Evolutionary conservation across 2,329 filamentous ascomycete species (phyloP).

Genomic region (Aspergillus melleus): DNA sequence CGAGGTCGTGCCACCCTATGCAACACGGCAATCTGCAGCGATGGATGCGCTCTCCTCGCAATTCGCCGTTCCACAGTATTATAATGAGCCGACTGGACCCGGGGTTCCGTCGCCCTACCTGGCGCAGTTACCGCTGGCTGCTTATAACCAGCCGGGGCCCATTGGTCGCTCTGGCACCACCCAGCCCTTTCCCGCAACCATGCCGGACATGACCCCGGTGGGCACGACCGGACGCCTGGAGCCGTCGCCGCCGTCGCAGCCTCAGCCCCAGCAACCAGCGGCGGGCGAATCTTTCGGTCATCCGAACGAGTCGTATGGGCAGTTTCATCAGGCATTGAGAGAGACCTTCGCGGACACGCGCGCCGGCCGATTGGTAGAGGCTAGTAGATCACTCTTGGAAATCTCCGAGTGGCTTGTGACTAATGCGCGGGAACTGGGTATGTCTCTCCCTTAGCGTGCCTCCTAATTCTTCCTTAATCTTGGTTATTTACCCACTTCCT

Average conservation of each 20-base stretch:
- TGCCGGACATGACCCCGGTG: constrained; percentile 49
- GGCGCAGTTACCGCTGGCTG: constrained; percentile 59
- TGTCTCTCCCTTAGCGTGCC: constrained; percentile 34
- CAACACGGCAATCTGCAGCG: constrained; percentile 71
- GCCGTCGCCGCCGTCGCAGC: constrained; percentile 26
- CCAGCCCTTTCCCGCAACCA: constrained; percentile 53
- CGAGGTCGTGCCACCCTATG: constrained; percentile 73
- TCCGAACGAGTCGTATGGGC: constrained; percentile 68
- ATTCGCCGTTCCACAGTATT: constrained; percentile 74
- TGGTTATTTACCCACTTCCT: background rate
- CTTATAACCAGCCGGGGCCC: constrained; percentile 63
- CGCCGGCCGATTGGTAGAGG: constrained; percentile 60
- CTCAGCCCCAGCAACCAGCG: constrained; percentile 27
- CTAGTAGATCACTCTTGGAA: constrained; percentile 58
- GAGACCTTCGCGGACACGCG: constrained; percentile 71
- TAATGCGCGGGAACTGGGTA: constrained; percentile 67
- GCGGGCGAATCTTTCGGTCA: constrained; percentile 41
- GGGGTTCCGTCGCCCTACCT: constrained; percentile 63
- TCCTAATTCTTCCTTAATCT: constrained; percentile 14
- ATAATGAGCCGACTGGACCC: constrained; percentile 66
- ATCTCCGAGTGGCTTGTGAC: constrained; percentile 67
- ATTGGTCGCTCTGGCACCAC: constrained; percentile 51
- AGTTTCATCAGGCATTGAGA: constrained; percentile 57
- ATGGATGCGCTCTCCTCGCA: constrained; percentile 73
- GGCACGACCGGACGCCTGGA: constrained; percentile 40